Evolutionary conservation across 495 filamentous ascomycete genomes (phyloP).

Genomic region (Bryoglossum gracile): DNA sequence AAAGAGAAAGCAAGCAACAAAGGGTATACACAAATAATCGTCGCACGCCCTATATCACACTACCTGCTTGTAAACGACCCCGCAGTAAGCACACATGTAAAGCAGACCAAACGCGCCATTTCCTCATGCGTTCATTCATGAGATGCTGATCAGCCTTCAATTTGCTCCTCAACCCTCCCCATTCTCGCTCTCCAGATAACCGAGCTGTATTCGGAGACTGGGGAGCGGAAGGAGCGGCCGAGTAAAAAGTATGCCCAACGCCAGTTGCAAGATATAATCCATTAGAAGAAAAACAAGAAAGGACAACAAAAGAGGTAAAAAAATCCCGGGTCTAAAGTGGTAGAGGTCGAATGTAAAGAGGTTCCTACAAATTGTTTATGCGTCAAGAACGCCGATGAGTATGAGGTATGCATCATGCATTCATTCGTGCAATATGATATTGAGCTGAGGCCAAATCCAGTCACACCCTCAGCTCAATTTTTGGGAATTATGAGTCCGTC

Average conservation of each 20-base stretch:
- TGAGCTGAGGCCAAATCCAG: slow-evolving; percentile 8
- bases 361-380: background rate
- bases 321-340: background rate
- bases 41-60: background rate
- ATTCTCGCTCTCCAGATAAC: too few species aligned
- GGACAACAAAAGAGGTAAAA: background rate
- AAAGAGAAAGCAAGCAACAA: background rate
- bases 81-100: too few species aligned
- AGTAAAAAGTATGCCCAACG: background rate
- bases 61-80: background rate
- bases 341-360: background rate
- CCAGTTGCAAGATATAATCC: background rate
- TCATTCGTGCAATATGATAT: slow-evolving; percentile 1
- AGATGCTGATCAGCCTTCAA: background rate
- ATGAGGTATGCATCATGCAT: background rate
- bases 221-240: background rate
- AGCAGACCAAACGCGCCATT: too few species aligned
- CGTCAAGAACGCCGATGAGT: background rate
- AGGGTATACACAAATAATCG: slow-evolving; percentile 7
- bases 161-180: background rate
- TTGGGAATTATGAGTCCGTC: background rate
- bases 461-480: background rate
- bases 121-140: background rate
- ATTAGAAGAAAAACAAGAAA: background rate
- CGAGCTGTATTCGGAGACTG: background rate